Percentiles rank a stretch among this genome's conserved stretches.
Evolutionary conservation across 345 rosid species (phyloP).

Genomic region (Viola odorata): DNA sequence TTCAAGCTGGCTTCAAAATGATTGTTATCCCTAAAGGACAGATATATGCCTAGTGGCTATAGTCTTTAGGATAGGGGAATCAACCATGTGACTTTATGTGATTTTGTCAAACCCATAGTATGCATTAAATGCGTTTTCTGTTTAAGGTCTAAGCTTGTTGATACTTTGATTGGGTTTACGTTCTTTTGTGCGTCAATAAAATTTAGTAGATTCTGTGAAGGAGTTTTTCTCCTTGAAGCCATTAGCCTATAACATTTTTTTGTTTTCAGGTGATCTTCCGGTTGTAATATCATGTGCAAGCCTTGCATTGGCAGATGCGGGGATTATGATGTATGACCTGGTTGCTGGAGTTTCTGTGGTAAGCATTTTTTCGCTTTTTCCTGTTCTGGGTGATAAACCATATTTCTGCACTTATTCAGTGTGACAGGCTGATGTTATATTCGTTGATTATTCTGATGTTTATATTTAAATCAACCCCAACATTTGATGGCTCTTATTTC

Average conservation of each 20-base stretch:
- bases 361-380: conserved; percentile 13
- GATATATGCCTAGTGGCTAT: too few species aligned
- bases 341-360: conserved; percentile 92
- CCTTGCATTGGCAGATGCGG: conserved; percentile 95
- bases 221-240: not conserved
- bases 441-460: too few species aligned
- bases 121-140: not conserved
- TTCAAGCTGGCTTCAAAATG: too few species aligned
- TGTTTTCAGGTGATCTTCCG: conserved; percentile 73
- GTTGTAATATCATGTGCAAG: conserved; percentile 88
- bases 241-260: not conserved
- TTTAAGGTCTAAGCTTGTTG: not conserved
- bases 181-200: not conserved
- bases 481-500: not conserved
- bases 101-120: too few species aligned
- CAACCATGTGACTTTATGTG: too few species aligned
- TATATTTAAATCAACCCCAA: not conserved
- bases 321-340: conserved; percentile 94
- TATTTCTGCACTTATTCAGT: too few species aligned
- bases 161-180: not conserved
- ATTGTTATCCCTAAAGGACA: too few species aligned
- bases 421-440: too few species aligned
- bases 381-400: too few species aligned
- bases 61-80: too few species aligned
- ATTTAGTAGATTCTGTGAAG: not conserved